phyloP scores from a whole-genome alignment of 73 alveolate species.

The Paramecium sonneborni region DNA sequence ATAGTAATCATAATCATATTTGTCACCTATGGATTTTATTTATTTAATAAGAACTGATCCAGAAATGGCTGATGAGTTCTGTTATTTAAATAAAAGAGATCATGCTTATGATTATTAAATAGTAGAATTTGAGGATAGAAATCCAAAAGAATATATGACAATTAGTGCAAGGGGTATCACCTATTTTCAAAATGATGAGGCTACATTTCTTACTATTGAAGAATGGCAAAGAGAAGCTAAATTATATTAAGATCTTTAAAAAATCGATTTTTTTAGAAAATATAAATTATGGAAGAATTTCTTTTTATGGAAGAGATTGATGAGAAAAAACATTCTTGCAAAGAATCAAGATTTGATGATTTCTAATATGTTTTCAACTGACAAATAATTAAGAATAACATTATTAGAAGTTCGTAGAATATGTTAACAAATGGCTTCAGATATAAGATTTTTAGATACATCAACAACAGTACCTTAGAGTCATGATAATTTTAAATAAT shows the following conservation, averaged over 20 bases:
- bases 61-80: slow-evolving; percentile 79
- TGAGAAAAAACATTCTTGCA: slow-evolving; percentile 81
- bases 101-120: slow-evolving; percentile 86
- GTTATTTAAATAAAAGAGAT: slow-evolving; percentile 82
- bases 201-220: slow-evolving; percentile 76
- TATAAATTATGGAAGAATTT: slow-evolving; percentile 82
- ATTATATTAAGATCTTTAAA: slow-evolving; percentile 71
- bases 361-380: slow-evolving; percentile 79
- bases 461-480: slow-evolving; percentile 71
- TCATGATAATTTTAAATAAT: slow-evolving; percentile 69
- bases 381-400: slow-evolving; percentile 76
- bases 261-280: slow-evolving; percentile 78
- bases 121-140: slow-evolving; percentile 79
- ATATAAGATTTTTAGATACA: slow-evolving; percentile 77
- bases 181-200: slow-evolving; percentile 78
- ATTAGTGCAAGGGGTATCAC: slow-evolving; percentile 83
- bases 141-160: slow-evolving; percentile 83
- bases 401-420: slow-evolving; percentile 76
- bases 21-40: slow-evolving; percentile 84
- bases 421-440: slow-evolving; percentile 67
- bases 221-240: slow-evolving; percentile 89
- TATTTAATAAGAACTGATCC: slow-evolving; percentile 79
- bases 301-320: slow-evolving; percentile 85
- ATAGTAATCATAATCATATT: slow-evolving; percentile 13
- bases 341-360: slow-evolving; percentile 75